Conservation (phyloP, 73 alveolate genomes). For the Stentor coeruleus region DNA sequence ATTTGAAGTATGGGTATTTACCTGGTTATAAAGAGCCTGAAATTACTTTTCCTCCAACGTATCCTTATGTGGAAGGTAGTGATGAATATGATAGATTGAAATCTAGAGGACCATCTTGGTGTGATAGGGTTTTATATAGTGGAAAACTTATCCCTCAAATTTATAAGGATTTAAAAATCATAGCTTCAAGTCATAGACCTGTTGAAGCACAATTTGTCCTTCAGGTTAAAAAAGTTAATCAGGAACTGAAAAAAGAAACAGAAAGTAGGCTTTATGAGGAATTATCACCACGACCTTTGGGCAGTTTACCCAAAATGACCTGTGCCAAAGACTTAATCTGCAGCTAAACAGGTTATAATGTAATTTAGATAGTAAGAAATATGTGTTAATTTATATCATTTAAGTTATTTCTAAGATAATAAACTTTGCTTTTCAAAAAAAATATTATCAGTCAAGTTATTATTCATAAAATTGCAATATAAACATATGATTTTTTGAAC, state of each 20-base stretch:
- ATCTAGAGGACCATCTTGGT: slow-evolving; percentile 91
- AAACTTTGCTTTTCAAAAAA: too few relatives aligned
- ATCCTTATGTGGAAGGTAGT: slow-evolving; percentile 71
- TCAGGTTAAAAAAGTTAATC: slow-evolving; percentile 33
- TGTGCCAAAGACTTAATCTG: too few relatives aligned
- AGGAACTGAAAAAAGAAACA: neutral
- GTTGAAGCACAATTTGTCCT: slow-evolving; percentile 36
- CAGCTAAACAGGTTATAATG: too few relatives aligned
- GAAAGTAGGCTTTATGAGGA: neutral
- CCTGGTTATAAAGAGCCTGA: slow-evolving; percentile 58
- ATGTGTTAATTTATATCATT: too few relatives aligned
- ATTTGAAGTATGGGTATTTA: slow-evolving; percentile 20
- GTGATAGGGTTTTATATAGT: slow-evolving; percentile 81
- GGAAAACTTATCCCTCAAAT: neutral
- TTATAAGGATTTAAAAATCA: slow-evolving; percentile 2
- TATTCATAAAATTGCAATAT: too few relatives aligned
- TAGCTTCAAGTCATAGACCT: slow-evolving; percentile 52
- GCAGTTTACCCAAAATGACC: neutral
- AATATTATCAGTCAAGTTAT: too few relatives aligned
- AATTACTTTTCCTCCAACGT: slow-evolving; percentile 88
- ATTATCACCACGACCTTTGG: neutral
- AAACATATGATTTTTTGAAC: too few relatives aligned
- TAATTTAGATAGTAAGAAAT: too few relatives aligned
- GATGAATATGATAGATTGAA: slow-evolving; percentile 74
- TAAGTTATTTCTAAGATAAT: too few relatives aligned